These are phyloP conservation scores for Blastobotrys attinorum DNA, from an alignment of 805 yeast genomes.

Conservation along the genomic window DNA sequence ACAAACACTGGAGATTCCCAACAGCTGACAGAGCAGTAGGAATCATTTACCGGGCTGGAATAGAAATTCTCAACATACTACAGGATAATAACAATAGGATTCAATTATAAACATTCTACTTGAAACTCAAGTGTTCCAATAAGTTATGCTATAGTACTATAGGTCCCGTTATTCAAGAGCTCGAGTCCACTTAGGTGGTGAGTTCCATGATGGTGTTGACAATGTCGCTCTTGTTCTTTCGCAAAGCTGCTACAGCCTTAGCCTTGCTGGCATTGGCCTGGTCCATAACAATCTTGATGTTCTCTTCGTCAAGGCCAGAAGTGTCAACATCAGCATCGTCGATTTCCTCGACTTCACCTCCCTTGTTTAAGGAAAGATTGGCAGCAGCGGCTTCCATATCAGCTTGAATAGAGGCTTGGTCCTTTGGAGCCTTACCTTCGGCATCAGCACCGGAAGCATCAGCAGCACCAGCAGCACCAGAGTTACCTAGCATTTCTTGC, in stretches of 20 bases:
- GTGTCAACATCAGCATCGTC: constrained; percentile 77
- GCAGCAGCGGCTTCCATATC: constrained; percentile 28
- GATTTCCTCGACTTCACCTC: constrained; percentile 44
- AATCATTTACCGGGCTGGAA: too few species aligned
- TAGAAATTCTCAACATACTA: too few species aligned
- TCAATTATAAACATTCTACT: too few species aligned
- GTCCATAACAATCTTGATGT: constrained; percentile 78
- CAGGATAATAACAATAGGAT: too few species aligned
- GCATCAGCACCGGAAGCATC: constrained; percentile 32
- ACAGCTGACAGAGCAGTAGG: too few species aligned
- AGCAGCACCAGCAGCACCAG: constrained; percentile 30
- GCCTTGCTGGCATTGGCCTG: constrained; percentile 86
- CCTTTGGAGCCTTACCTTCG: constrained; percentile 34
- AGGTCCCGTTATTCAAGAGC: too few species aligned
- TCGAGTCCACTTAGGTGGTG: constrained; percentile 27
- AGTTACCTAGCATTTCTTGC: constrained; percentile 43
- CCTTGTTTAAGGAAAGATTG: constrained; percentile 25
- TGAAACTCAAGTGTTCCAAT: too few species aligned
- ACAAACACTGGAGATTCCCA: too few species aligned
- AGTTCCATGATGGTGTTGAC: constrained; percentile 86
- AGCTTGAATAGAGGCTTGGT: constrained; percentile 20
- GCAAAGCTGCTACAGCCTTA: constrained; percentile 88
- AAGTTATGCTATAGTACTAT: too few species aligned
- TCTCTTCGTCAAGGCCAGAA: constrained; percentile 73
- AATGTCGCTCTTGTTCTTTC: constrained; percentile 83